These are phyloP conservation scores for Alternaria rosae DNA, from an alignment of 2,329 filamentous ascomycete genomes.

Conservation along the genomic window DNA sequence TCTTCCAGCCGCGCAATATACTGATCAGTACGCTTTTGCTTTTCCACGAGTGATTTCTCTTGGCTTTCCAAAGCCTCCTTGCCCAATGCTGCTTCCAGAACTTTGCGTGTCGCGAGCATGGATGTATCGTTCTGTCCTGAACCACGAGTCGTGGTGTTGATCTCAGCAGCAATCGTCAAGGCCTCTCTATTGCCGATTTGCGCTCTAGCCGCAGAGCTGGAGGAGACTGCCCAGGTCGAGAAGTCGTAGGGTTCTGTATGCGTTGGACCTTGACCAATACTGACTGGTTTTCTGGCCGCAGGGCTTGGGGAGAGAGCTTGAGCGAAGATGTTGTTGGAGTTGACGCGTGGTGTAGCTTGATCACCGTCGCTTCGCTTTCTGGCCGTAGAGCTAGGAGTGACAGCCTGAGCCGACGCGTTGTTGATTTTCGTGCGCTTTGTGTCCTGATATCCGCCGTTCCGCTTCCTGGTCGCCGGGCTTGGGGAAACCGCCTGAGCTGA, in stretches of 20 bases:
- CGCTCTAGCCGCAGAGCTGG: background rate
- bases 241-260: background rate
- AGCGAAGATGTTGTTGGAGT: background rate
- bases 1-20: constrained; percentile 7
- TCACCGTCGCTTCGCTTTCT: background rate
- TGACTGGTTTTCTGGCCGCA: background rate
- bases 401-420: background rate
- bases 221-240: background rate
- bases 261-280: background rate
- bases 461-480: background rate
- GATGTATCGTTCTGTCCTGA: background rate
- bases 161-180: background rate
- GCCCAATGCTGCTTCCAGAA: constrained; percentile 4
- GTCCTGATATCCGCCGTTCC: background rate
- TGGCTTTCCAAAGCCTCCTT: constrained; percentile 1
- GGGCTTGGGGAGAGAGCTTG: background rate
- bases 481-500: background rate
- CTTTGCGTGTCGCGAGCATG: constrained; percentile 1
- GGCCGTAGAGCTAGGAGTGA: background rate
- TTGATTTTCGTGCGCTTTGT: background rate
- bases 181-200: background rate
- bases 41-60: background rate
- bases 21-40: constrained; percentile 2
- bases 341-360: background rate
- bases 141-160: background rate